These are phyloP conservation scores for Persicaria maculosa DNA, from an alignment of 148 eudicot species.

Conservation along the genomic window DNA sequence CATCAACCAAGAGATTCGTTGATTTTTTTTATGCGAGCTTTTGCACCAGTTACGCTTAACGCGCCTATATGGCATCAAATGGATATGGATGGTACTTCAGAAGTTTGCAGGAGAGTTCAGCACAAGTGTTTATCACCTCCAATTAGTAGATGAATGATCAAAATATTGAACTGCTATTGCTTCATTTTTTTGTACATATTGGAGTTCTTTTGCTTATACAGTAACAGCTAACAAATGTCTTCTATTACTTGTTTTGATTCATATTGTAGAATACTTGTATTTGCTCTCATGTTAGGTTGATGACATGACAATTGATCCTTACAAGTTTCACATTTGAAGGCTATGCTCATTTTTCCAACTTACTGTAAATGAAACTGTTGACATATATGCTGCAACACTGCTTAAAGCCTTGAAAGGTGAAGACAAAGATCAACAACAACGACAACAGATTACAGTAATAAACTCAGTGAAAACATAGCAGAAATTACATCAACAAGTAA, in stretches of 20 bases:
- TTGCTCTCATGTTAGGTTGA: neutral
- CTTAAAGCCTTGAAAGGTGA: too few relatives aligned
- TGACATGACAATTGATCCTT: neutral
- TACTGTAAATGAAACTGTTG: too few relatives aligned
- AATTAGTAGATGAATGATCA: neutral
- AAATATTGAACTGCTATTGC: neutral
- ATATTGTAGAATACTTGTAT: neutral
- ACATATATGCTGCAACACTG: too few relatives aligned
- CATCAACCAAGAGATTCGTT: neutral
- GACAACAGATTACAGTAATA: too few relatives aligned
- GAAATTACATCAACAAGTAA: too few relatives aligned
- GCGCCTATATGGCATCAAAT: too few relatives aligned
- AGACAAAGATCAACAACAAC: too few relatives aligned
- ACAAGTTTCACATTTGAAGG: neutral
- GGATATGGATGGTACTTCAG: neutral
- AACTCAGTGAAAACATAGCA: too few relatives aligned
- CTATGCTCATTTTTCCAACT: too few relatives aligned
- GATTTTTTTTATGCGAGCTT: neutral
- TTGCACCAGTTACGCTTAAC: neutral
- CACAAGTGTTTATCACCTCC: neutral
- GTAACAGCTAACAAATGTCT: neutral
- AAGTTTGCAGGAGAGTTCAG: neutral
- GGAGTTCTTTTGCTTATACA: neutral
- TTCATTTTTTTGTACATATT: slow-evolving; percentile 3
- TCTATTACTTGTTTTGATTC: neutral